Evolutionary conservation across 495 filamentous ascomycete genomes (phyloP).

Genomic region (Amniculicola lignicola): DNA sequence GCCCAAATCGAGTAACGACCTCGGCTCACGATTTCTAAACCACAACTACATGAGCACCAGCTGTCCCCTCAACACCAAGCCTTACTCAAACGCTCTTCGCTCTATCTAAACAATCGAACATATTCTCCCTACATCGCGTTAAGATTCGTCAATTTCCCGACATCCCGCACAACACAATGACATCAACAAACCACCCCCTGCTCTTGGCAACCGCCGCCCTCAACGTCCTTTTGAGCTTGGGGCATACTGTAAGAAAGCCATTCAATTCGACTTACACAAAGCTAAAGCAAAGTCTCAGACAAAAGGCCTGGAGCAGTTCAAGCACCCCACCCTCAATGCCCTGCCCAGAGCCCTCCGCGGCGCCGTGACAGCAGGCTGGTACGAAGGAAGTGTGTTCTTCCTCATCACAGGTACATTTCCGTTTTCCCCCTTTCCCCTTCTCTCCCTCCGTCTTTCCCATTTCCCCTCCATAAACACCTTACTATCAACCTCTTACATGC

Average conservation of each 20-base stretch:
- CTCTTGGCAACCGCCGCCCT: conserved; percentile 20
- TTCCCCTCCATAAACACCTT: background rate
- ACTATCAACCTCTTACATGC: no score
- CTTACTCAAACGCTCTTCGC: no score
- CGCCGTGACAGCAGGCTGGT: conserved; percentile 26
- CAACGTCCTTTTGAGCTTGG: conserved; percentile 22
- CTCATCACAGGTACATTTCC: conserved; percentile 25
- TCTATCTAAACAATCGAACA: no score
- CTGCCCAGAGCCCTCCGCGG: conserved; percentile 14
- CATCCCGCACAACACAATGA: background rate
- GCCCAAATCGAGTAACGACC: background rate
- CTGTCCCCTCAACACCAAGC: no score
- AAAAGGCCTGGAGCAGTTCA: conserved; percentile 29
- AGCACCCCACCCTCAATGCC: conserved; percentile 16
- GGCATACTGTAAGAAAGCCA: conserved; percentile 21
- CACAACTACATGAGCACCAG: no score
- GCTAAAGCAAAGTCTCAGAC: conserved; percentile 8
- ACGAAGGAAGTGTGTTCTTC: conserved; percentile 31
- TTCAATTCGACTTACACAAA: background rate
- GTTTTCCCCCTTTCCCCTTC: no score
- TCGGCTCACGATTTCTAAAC: background rate
- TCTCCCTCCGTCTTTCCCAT: no score
- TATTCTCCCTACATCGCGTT: no score
- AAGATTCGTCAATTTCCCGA: no score
- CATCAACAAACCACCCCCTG: conserved; percentile 17